Conservation (phyloP, 495 filamentous ascomycete species). For the Penicillium lagena region DNA sequence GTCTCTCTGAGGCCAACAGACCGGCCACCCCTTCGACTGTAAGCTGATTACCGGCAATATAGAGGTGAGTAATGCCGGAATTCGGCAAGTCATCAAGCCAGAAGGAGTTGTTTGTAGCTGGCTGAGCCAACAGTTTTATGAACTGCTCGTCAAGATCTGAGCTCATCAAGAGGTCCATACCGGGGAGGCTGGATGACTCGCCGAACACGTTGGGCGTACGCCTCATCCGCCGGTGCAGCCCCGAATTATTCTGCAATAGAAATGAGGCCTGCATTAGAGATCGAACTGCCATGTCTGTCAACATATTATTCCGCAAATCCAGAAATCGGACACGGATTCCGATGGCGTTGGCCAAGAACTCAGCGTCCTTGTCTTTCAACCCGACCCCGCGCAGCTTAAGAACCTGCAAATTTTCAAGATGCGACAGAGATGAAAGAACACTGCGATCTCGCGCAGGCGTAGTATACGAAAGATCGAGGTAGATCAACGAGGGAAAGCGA, state of each 20-base stretch:
- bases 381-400: conserved; percentile 53
- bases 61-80: conserved; percentile 53
- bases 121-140: conserved; percentile 40
- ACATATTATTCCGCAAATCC: conserved; percentile 52
- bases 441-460: conserved; percentile 44
- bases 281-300: conserved; percentile 50
- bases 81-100: conserved; percentile 48
- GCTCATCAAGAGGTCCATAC: conserved; percentile 24
- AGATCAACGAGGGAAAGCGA: conserved; percentile 49
- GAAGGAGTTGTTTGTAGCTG: conserved; percentile 36
- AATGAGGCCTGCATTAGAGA: conserved; percentile 48
- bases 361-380: conserved; percentile 49
- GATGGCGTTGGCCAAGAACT: conserved; percentile 47
- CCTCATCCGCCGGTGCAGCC: conserved; percentile 1
- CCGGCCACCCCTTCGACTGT: conserved; percentile 51
- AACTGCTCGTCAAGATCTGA: conserved; percentile 45
- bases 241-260: conserved; percentile 8
- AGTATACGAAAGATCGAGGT: conserved; percentile 57
- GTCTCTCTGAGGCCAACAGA: conserved; percentile 41
- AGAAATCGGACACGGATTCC: conserved; percentile 47
- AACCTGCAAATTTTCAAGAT: conserved; percentile 46
- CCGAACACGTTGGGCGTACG: conserved; percentile 8
- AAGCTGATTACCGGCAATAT: conserved; percentile 52
- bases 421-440: conserved; percentile 39
- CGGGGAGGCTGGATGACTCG: conserved; percentile 3